These are phyloP conservation scores for Solanum chaucha DNA, from an alignment of 257 asterid genomes.

Conservation along the genomic window DNA sequence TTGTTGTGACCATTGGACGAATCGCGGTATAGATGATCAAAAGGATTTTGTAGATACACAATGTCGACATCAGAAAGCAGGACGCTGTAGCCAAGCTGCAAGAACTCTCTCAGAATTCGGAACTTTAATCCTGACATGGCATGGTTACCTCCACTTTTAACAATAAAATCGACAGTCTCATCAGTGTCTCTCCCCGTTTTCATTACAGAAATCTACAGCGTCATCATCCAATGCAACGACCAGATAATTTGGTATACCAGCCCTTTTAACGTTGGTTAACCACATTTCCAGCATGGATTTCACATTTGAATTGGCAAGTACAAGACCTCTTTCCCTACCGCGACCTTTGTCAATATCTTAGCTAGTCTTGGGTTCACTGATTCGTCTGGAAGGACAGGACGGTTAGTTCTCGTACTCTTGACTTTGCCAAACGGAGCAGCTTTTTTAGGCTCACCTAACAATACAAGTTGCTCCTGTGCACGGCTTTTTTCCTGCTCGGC, in stretches of 20 bases:
- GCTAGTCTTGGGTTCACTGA: slow-evolving; percentile 18
- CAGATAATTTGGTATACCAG: slow-evolving; percentile 7
- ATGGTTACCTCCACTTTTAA: slow-evolving; percentile 8
- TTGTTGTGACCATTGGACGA: slow-evolving; percentile 12
- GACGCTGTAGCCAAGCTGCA: slow-evolving; percentile 13
- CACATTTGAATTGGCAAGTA: slow-evolving; percentile 16
- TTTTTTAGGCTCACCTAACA: slow-evolving; percentile 3
- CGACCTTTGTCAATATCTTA: slow-evolving; percentile 9
- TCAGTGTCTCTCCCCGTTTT: slow-evolving; percentile 7
- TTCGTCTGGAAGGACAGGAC: slow-evolving; percentile 5
- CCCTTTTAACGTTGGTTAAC: slow-evolving; percentile 1
- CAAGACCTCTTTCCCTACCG: slow-evolving; percentile 14
- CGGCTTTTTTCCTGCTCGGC: slow-evolving; percentile 2
- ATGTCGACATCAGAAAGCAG: slow-evolving; percentile 12
- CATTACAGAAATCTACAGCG: slow-evolving; percentile 2
- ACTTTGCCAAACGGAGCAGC: slow-evolving; percentile 14
- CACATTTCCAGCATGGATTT: slow-evolving; percentile 11
- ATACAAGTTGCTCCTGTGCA: neutral
- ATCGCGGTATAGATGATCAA: slow-evolving; percentile 10
- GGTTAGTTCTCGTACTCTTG: slow-evolving; percentile 5
- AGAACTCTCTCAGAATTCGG: slow-evolving; percentile 5
- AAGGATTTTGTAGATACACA: slow-evolving; percentile 15
- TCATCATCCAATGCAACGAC: slow-evolving; percentile 13
- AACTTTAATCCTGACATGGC: slow-evolving; percentile 10
- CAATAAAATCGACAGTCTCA: neutral